Base-by-base conservation (phyloP, 2,329 filamentous ascomycete genomes). In the Epichloe glyceriae region DNA sequence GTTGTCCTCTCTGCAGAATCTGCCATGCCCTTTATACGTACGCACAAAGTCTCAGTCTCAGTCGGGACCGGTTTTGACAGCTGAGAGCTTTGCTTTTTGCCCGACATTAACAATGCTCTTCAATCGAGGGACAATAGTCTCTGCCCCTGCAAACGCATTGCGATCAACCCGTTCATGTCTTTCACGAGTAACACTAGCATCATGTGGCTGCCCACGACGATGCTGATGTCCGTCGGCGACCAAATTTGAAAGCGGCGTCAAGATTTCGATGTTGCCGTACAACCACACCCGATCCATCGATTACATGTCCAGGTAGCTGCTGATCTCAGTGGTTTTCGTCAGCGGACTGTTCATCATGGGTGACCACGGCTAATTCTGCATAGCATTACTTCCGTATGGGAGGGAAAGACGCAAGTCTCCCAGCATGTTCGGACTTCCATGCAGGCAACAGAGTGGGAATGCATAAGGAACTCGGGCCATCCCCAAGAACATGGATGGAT, bases 171-270 rank as follows among this genome's bases (percentile, higher is more conserved):
- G 11, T 40, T 22, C 20, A 44, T 34, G 17, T n/a, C 15, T 19
- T 30, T 38, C 33, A 17, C 26, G 30, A 46, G 35, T 43, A 33
- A 15, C 35, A 45, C 47, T 30, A 26, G 47, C 30, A 49, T 38
- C 42, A 52, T 48, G 51, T 46, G 46, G 22, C 48, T 47, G 15
- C 5, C 20, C 52, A 53, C 35, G 30, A 51, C 38, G 40, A 38
- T 38, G 19, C 43, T 49, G n/a, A 50, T 48, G 50, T 34, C 43
- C 26, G 43, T 38, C 15, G 34, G 46, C 37, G 45, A 51, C 20
- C 41, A 43, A 26, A 26, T 7, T 7, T 8, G 7, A 26, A 49
- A 39, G 38, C 45, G 41, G 45, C 46, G 33, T 49, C 46, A 33
- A 34, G 15, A 41, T 40, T 45, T 49, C 46, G 42, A 49, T 40